Evolutionary conservation across 2,329 filamentous ascomycete genomes (phyloP).

Genomic region (Allantophomopsis cytisporea): DNA sequence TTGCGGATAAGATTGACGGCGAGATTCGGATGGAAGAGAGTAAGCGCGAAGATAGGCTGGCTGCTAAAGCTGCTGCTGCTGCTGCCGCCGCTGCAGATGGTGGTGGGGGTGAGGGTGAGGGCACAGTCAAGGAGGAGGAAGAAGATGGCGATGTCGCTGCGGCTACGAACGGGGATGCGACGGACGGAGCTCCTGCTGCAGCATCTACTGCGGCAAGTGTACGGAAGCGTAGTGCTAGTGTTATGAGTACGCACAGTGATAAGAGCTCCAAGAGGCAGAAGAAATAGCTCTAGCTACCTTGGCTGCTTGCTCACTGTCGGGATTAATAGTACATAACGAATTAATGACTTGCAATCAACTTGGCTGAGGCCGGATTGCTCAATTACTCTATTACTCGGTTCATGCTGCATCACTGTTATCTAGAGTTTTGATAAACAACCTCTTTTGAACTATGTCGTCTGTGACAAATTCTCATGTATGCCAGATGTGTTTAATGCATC

Average conservation of each 20-base stretch:
- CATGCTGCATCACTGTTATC: no score
- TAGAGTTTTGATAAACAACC: no score
- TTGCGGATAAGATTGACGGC: slow-evolving; percentile 61
- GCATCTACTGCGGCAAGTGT: slow-evolving; percentile 60
- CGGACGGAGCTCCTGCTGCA: slow-evolving; percentile 63
- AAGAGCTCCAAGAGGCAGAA: slow-evolving; percentile 35
- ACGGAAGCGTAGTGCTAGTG: slow-evolving; percentile 75
- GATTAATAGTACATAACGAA: no score
- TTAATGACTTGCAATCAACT: no score
- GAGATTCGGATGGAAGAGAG: slow-evolving; percentile 50
- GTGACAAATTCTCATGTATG: no score
- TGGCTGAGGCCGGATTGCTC: no score
- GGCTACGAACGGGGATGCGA: slow-evolving; percentile 21
- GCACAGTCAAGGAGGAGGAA: slow-evolving; percentile 44
- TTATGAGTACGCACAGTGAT: slow-evolving; percentile 58
- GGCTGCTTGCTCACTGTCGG: no score
- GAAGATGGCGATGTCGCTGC: slow-evolving; percentile 8
- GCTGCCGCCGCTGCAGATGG: slow-evolving; percentile 9
- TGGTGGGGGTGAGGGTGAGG: slow-evolving; percentile 52
- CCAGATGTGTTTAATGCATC: no score
- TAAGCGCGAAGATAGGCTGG: slow-evolving; percentile 30
- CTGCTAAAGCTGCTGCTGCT: slow-evolving; percentile 13
- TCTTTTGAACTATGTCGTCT: no score
- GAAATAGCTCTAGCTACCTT: slow-evolving; percentile 15
- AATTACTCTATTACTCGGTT: no score